Conservation (phyloP, 108 stramenopile genomes). For the Cyclostephanos invisitatus region DNA sequence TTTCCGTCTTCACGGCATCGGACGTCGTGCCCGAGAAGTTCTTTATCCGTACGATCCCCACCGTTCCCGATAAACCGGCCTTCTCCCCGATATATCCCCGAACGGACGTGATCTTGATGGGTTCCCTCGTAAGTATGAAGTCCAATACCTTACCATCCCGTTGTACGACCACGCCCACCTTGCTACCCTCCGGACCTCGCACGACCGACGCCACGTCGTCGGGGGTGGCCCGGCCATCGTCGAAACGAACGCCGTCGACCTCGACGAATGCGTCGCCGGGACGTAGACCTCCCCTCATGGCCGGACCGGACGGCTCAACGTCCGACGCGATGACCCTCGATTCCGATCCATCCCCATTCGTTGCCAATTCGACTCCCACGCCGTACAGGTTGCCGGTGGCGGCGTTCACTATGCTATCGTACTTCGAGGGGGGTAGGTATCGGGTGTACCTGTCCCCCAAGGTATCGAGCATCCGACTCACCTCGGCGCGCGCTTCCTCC, state of each 20-base stretch:
- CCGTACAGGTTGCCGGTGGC: constrained; percentile 85
- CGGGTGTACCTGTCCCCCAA: constrained; percentile 95
- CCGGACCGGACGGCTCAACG: constrained; percentile 80
- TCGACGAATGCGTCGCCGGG: constrained; percentile 76
- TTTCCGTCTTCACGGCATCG: constrained; percentile 66
- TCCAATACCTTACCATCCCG: constrained; percentile 74
- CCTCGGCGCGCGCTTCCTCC: constrained; percentile 69
- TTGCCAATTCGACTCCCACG: constrained; percentile 82
- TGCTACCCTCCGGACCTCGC: constrained; percentile 78
- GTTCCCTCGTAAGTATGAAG: constrained; percentile 82
- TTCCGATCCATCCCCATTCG: constrained; percentile 13
- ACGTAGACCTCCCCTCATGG: constrained; percentile 61
- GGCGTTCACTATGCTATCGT: constrained; percentile 86
- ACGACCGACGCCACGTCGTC: constrained; percentile 81
- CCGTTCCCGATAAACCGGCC: constrained; percentile 52
- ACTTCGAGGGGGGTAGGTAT: constrained; percentile 91
- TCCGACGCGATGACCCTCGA: constrained; percentile 61
- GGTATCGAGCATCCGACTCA: constrained; percentile 61
- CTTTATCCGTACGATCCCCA: constrained; percentile 85
- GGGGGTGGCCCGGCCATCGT: constrained; percentile 63
- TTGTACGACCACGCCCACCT: constrained; percentile 72
- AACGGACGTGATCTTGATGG: constrained; percentile 87
- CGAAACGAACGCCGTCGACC: constrained; percentile 75
- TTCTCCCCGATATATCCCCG: constrained; percentile 60
- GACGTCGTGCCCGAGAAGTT: constrained; percentile 89